phyloP scores from a whole-genome alignment of 257 asterid genomes.

The Lithospermum erythrorhizon region DNA sequence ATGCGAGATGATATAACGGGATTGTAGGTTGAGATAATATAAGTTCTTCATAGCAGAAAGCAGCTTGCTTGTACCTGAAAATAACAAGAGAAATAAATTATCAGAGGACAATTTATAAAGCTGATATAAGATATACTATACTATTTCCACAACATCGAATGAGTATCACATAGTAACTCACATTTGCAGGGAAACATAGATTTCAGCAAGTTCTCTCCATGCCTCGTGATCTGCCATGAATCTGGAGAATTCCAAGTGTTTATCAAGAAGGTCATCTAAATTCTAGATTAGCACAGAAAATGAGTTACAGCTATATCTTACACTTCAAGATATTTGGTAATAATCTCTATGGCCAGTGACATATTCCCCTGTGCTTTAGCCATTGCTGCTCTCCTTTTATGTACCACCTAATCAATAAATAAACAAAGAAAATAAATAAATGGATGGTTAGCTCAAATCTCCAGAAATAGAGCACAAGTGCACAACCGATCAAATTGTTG shows the following conservation, averaged over 20 bases:
- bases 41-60: slow-evolving; percentile 96
- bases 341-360: slow-evolving; percentile 62
- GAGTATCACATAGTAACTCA: slow-evolving; percentile 19
- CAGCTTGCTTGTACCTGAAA: slow-evolving; percentile 88
- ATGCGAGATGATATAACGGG: slow-evolving; percentile 81
- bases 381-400: slow-evolving; percentile 83
- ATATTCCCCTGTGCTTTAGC: slow-evolving; percentile 91
- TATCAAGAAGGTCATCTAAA: slow-evolving; percentile 7
- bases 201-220: slow-evolving; percentile 99
- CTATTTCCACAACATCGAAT: background rate
- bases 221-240: slow-evolving; percentile 99
- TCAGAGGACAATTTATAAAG: background rate
- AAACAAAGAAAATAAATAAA: background rate
- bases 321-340: slow-evolving; percentile 92
- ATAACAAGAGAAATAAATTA: slow-evolving; percentile 10
- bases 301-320: slow-evolving; percentile 25
- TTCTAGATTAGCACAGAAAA: slow-evolving; percentile 12
- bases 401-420: slow-evolving; percentile 51
- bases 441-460: background rate
- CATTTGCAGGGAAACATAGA: slow-evolving; percentile 84
- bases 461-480: background rate
- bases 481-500: background rate
- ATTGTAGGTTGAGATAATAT: slow-evolving; percentile 77
- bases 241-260: slow-evolving; percentile 39
- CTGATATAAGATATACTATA: background rate